A percentile compares a stretch with the other conserved stretches of the same genome.
Conservation (phyloP, 352 stramenopile genomes). For the Globisporangium echinulatum region DNA sequence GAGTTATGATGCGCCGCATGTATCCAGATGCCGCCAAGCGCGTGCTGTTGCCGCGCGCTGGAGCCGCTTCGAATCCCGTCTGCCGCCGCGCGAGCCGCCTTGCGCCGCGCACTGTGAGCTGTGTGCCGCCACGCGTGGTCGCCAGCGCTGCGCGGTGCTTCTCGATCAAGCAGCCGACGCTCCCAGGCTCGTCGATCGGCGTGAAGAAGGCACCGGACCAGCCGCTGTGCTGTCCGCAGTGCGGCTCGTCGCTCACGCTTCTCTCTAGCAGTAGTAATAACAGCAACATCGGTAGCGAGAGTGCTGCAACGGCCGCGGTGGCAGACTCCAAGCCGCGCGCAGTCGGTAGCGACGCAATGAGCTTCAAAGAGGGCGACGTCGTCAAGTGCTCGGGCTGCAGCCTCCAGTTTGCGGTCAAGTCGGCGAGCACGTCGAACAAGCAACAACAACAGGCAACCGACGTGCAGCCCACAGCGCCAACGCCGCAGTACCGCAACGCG, state of each 20-base stretch:
- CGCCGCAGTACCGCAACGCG: conserved; percentile 51
- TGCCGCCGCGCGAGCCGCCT: background rate
- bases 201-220: conserved; percentile 15
- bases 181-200: conserved; percentile 4
- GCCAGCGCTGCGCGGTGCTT: background rate
- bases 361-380: conserved; percentile 71
- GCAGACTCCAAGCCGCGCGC: background rate
- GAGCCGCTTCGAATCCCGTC: background rate
- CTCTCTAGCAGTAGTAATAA: conserved; percentile 23
- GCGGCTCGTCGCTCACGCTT: conserved; percentile 44
- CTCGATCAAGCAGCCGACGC: conserved; percentile 1
- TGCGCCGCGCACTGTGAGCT: background rate
- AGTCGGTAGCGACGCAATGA: conserved; percentile 4
- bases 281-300: background rate
- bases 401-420: conserved; percentile 68
- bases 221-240: conserved; percentile 61
- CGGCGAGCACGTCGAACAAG: conserved; percentile 13
- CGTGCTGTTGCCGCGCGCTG: background rate
- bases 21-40: background rate
- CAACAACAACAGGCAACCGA: background rate
- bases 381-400: conserved; percentile 71
- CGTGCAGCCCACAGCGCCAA: conserved; percentile 15
- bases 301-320: too few species aligned
- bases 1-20: background rate
- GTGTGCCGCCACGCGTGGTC: background rate